Percentiles rank a stretch among this genome's conserved stretches.
Conservation (phyloP, 208 protist species). For the Wallacemonas sp. region DNA sequence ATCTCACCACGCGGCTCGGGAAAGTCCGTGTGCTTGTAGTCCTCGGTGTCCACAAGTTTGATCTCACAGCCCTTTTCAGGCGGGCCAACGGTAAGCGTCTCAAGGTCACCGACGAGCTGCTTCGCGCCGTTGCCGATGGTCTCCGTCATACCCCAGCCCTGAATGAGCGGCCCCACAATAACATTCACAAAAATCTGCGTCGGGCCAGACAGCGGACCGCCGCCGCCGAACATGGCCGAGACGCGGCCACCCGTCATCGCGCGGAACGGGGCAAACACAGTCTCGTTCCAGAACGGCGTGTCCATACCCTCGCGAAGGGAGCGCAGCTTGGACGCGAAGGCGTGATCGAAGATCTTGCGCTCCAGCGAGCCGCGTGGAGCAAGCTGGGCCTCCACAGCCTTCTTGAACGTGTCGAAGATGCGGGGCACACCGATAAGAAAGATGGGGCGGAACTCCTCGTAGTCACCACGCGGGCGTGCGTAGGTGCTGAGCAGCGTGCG, state of each 20-base stretch:
- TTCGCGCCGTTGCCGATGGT: conserved; percentile 31
- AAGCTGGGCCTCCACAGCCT: conserved; percentile 32
- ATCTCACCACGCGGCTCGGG: conserved; percentile 45
- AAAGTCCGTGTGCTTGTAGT: conserved; percentile 39
- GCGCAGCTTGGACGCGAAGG: conserved; percentile 21
- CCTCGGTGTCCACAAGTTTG: conserved; percentile 73
- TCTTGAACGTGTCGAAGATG: conserved; percentile 57
- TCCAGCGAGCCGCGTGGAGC: conserved; percentile 12
- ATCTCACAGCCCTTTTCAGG: conserved; percentile 54
- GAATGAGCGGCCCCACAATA: conserved; percentile 23
- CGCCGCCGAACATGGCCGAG: conserved; percentile 39
- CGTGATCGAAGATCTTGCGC: conserved; percentile 37
- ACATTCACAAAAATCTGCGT: conserved; percentile 48
- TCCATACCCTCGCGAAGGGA: conserved; percentile 27
- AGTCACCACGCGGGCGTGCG: conserved; percentile 34
- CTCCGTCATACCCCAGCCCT: conserved; percentile 77
- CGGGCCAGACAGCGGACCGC: conserved; percentile 29
- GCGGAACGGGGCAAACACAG: conserved; percentile 37
- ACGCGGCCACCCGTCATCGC: conserved; percentile 38
- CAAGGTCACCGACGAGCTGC: conserved; percentile 24
- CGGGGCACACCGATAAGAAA: conserved; percentile 52
- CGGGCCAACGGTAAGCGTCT: conserved; percentile 12
- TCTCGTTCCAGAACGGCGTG: conserved; percentile 47
- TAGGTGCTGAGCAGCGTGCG: conserved; percentile 23
- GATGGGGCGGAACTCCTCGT: conserved; percentile 37